Evolutionary conservation across 2,329 filamentous ascomycete genomes (phyloP), one percentile per base, ranked within the genome.

Genomic region (Hypoxylon sp.): DNA sequence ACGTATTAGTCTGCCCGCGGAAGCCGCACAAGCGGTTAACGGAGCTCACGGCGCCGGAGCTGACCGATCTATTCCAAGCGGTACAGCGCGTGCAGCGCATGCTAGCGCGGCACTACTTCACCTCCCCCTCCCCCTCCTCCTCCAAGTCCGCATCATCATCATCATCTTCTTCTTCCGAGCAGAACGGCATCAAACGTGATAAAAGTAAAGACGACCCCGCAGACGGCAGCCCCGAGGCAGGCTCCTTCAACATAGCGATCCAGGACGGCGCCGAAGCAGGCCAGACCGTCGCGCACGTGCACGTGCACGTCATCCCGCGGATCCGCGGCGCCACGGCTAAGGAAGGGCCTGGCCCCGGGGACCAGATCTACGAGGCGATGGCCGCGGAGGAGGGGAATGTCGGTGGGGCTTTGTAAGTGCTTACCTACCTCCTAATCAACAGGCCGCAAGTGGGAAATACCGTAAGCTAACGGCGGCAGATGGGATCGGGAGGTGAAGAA

Each of bases 211-310:
- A 26, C 1, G 17, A 3, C 5, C n/a, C 56, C 9, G 46, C 47
- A 13, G 50, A 35, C 29, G 71, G 56, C 11, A 56, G 13, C 46
- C 78, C 81, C 9, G 81, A 86, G 35, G 91, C 89, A 5, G 89
- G 92, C 9, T 92, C 93, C 66, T 91, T 98, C 82, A 98, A 97
- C 78, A 90, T 99, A 54, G 94, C 95, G 0, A 87, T 99, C n/a
- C 96, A 99, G 80, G 96, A 99, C 80, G 96, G 96, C 19, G 83
- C 85, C 33, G 93, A 94, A 66, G 94, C 96, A 0, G 96, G 96
- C 0, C 96, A 99, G 86, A 97, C 94, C 63, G 95, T 99, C 48
- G 86, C 93, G 8, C 96, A 99, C 81, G 90, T 98, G 13, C 96
- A 99, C 81, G 92, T 94, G 26, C 96, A 99, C 70, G 77, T 79